phyloP scores from a whole-genome alignment of 2,329 filamentous ascomycete genomes.

The Exophiala alcalophila region DNA sequence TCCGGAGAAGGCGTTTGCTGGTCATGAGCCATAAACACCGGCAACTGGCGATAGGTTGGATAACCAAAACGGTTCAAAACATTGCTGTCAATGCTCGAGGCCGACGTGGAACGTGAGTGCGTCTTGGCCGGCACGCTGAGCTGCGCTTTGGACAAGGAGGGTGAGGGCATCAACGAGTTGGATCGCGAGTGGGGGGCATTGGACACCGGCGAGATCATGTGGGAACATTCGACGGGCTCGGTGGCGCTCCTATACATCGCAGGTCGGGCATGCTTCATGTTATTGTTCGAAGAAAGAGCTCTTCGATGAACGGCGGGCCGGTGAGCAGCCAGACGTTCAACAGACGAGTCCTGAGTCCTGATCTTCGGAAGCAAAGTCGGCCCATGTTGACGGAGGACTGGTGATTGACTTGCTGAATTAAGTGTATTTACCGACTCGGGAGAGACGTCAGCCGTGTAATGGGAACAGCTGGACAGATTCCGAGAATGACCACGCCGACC shows the following conservation, averaged over 20 bases:
- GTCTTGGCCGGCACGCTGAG: conserved; percentile 40
- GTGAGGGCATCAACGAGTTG: conserved; percentile 28
- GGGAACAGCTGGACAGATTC: conserved; percentile 60
- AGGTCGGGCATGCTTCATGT: conserved; percentile 53
- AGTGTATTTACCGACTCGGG: conserved; percentile 67
- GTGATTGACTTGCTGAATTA: conserved; percentile 66
- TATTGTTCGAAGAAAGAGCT: conserved; percentile 40
- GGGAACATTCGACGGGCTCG: conserved; percentile 45
- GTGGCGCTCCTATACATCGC: conserved; percentile 46
- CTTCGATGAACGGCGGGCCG: conserved; percentile 18
- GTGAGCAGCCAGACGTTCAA: conserved; percentile 13
- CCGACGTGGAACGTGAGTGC: conserved; percentile 61
- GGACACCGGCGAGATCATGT: conserved; percentile 47
- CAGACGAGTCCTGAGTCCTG: conserved; percentile 70
- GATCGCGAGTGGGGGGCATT: conserved; percentile 32
- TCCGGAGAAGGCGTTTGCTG: conserved; percentile 40
- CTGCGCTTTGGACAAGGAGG: conserved; percentile 29
- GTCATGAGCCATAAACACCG: conserved; percentile 52
- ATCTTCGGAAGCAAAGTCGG: conserved; percentile 82
- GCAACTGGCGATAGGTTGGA: conserved; percentile 78
- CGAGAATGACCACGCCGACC: conserved; percentile 52
- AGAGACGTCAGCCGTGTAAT: conserved; percentile 63
- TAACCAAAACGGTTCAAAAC: conserved; percentile 71
- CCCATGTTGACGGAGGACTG: conserved; percentile 70
- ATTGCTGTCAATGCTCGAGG: conserved; percentile 64